Percentiles rank a stretch among this genome's conserved stretches.
These are phyloP conservation scores for Hanseniaspora taiwanica DNA, from an alignment of 805 yeast genomes.

Conservation along the genomic window DNA sequence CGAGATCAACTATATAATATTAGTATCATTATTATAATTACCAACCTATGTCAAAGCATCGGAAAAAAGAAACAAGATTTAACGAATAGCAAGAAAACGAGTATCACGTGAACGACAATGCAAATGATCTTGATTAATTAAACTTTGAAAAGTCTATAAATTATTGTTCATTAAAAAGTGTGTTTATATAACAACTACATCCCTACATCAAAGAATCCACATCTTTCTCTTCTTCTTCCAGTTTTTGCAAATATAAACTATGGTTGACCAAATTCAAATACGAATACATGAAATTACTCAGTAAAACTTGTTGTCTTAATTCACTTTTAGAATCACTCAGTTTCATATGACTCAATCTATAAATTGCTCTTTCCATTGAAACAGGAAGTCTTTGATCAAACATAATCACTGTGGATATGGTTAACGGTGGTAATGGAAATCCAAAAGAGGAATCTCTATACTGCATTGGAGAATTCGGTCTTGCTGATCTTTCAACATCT, in stretches of 20 bases:
- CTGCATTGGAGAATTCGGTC: slow-evolving; percentile 43
- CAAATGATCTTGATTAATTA: too few species aligned
- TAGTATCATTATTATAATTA: too few species aligned
- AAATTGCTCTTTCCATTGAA: slow-evolving; percentile 92
- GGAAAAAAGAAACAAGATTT: too few species aligned
- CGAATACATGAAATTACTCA: slow-evolving; percentile 96
- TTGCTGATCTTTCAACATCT: slow-evolving; percentile 24
- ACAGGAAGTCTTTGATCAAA: slow-evolving; percentile 79
- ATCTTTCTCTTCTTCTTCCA: slow-evolving; percentile 25
- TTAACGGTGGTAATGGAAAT: slow-evolving; percentile 72
- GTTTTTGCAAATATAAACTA: slow-evolving; percentile 62
- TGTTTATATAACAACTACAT: too few species aligned
- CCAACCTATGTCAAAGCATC: too few species aligned
- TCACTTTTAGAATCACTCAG: slow-evolving; percentile 90
- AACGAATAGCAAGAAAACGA: too few species aligned
- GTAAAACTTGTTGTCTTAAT: slow-evolving; percentile 77
- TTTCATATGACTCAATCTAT: slow-evolving; percentile 82
- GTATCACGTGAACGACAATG: too few species aligned
- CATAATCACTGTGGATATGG: slow-evolving; percentile 66
- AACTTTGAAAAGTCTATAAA: too few species aligned
- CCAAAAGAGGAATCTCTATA: slow-evolving; percentile 78
- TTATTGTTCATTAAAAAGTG: too few species aligned
- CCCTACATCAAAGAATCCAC: too few species aligned
- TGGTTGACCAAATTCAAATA: slow-evolving; percentile 91
- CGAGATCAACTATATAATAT: too few species aligned